phyloP scores from a whole-genome alignment of 1,139 yeast species.

The Zygotorulaspora mrakii region DNA sequence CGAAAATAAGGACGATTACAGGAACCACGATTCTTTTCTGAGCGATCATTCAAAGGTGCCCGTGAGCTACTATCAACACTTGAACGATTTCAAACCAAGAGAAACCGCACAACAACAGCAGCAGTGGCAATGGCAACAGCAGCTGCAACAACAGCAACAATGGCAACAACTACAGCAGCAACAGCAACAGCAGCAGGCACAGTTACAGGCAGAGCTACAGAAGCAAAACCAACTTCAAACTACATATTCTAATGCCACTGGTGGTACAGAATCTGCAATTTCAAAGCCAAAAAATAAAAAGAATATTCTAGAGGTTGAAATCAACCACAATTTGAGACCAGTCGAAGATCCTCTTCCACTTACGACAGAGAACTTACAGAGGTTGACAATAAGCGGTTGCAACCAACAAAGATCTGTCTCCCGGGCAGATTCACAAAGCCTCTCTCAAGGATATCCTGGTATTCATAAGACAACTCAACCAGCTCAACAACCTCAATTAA shows the following conservation, averaged over 20 bases:
- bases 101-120: background rate
- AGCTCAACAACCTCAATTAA: constrained; percentile 38
- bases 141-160: too few species aligned
- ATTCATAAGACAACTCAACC: constrained; percentile 14
- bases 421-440: background rate
- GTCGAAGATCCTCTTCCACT: constrained; percentile 22
- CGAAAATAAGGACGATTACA: constrained; percentile 9
- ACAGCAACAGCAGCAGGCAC: too few species aligned
- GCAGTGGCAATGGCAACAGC: background rate
- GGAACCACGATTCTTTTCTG: constrained; percentile 3
- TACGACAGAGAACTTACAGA: constrained; percentile 26
- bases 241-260: too few species aligned
- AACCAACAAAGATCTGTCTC: background rate
- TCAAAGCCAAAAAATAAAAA: constrained; percentile 5
- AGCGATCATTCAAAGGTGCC: constrained; percentile 7
- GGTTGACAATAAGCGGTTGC: constrained; percentile 13
- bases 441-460: constrained; percentile 7
- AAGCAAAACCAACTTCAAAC: too few species aligned
- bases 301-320: constrained; percentile 24
- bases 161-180: too few species aligned
- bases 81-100: constrained; percentile 9
- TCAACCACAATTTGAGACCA: constrained; percentile 24
- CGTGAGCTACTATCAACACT: constrained; percentile 7
- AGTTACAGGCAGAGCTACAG: too few species aligned
- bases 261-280: too few species aligned